Evolutionary conservation across 495 filamentous ascomycete genomes (phyloP).

Genomic region (Annulohypoxylon stygium): DNA sequence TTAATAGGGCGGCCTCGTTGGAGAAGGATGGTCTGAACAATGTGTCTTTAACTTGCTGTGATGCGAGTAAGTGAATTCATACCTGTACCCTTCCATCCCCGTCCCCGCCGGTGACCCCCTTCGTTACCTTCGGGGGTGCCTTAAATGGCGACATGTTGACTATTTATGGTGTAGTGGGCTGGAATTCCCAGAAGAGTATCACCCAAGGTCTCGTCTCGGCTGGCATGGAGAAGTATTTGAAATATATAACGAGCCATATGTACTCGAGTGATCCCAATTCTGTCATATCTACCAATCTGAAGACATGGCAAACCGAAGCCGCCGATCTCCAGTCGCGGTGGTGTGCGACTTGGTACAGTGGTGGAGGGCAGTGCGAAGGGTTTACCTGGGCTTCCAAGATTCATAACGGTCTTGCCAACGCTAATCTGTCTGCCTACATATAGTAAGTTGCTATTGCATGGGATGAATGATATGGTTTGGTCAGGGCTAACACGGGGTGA

Average conservation of each 20-base stretch:
- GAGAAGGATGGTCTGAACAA: constrained; percentile 52
- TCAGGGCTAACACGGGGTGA: not conserved
- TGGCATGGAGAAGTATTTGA: constrained; percentile 57
- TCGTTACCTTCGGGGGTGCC: not conserved
- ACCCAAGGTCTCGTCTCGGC: constrained; percentile 57
- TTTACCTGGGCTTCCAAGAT: constrained; percentile 69
- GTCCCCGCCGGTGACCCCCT: not conserved
- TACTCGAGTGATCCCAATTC: constrained; percentile 58
- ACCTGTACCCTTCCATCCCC: too few relatives aligned
- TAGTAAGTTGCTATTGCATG: constrained; percentile 42
- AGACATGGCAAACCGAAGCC: constrained; percentile 66
- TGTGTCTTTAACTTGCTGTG: constrained; percentile 62
- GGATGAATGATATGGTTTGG: not conserved
- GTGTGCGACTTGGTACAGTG: constrained; percentile 61
- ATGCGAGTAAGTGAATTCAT: constrained; percentile 51
- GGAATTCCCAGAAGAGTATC: constrained; percentile 56
- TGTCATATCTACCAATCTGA: constrained; percentile 56
- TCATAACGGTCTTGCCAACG: constrained; percentile 57
- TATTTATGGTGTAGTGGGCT: constrained; percentile 51
- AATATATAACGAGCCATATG: constrained; percentile 63
- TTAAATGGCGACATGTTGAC: not conserved
- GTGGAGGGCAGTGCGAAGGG: constrained; percentile 63
- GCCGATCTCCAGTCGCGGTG: constrained; percentile 55
- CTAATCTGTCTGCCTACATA: constrained; percentile 62
- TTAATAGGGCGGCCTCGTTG: too few relatives aligned